A percentile compares a stretch with the other conserved stretches of the same genome.
These are phyloP conservation scores for Vickermania spadyakhi DNA, from an alignment of 208 protist genomes.

Conservation along the genomic window DNA sequence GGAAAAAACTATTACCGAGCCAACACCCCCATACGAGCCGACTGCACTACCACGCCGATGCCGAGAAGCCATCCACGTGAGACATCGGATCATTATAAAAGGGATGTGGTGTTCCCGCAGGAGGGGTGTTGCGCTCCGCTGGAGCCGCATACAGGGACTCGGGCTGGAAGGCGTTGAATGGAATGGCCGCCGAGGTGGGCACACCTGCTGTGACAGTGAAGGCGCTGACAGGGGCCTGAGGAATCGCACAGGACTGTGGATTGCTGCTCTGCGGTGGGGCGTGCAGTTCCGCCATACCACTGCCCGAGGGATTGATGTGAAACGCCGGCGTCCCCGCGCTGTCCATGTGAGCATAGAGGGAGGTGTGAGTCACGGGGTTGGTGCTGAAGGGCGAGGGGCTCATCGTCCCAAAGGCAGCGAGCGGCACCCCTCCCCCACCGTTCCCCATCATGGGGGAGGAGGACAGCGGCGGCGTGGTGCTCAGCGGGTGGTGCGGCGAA, in stretches of 20 bases:
- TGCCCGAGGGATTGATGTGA: not conserved
- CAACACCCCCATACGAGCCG: too few relatives aligned
- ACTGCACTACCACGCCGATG: not conserved
- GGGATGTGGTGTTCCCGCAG: not conserved
- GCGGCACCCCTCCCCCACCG: not conserved
- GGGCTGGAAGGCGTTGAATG: not conserved
- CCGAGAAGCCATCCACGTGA: not conserved
- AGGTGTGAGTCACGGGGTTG: conserved; percentile 2
- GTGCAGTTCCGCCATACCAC: not conserved
- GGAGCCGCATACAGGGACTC: not conserved
- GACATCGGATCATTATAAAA: not conserved
- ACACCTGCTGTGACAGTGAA: conserved; percentile 6
- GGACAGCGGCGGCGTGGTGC: not conserved
- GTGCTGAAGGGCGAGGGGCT: conserved; percentile 6
- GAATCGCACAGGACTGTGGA: too few relatives aligned
- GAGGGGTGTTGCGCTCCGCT: not conserved
- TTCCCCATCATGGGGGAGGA: not conserved
- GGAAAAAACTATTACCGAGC: too few relatives aligned
- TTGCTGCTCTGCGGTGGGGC: not conserved
- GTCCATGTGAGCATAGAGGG: conserved; percentile 4
- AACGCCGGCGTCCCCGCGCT: not conserved
- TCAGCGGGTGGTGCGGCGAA: not conserved
- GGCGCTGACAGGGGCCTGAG: not conserved
- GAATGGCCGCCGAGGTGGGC: not conserved
- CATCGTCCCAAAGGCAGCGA: conserved; percentile 1